Evolutionary conservation across 75 land plant species (phyloP).

Genomic region (Picea glauca): DNA sequence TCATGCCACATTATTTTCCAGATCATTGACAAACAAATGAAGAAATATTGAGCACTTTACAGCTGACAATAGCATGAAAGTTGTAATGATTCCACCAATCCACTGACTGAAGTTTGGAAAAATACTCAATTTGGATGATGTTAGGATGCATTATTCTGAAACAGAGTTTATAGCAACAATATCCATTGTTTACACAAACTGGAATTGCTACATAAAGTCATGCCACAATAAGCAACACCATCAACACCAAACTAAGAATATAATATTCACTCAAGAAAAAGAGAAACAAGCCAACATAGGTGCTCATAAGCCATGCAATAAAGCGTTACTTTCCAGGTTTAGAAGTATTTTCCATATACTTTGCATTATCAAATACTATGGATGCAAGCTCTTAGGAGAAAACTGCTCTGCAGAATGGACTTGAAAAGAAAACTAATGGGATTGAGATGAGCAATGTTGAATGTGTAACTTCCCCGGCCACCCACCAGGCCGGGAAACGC

Average conservation of each 20-base stretch:
- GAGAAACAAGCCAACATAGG: conserved; percentile 72
- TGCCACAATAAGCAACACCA: no score
- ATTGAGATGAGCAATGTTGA: no score
- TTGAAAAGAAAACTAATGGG: no score
- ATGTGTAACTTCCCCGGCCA: no score
- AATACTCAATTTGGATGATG: conserved; percentile 2
- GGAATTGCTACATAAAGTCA: no score
- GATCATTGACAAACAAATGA: no score
- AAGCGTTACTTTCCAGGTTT: conserved; percentile 79
- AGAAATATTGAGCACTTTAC: no score
- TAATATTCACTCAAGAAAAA: conserved; percentile 73
- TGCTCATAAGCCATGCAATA: conserved; percentile 82
- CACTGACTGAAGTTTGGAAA: conserved; percentile 7
- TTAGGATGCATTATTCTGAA: neutral
- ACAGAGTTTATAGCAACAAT: conserved; percentile 1
- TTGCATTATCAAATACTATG: conserved; percentile 35
- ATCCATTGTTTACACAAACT: neutral
- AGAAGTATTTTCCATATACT: conserved; percentile 74
- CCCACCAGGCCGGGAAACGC: no score
- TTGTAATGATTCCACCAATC: conserved; percentile 23
- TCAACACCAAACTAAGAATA: no score
- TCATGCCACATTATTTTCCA: no score
- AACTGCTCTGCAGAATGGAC: no score
- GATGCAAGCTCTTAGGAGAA: no score
- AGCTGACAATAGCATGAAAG: neutral